Evolutionary conservation across 2,329 filamentous ascomycete species (phyloP).

Genomic region (Cladobotryum protrusum): DNA sequence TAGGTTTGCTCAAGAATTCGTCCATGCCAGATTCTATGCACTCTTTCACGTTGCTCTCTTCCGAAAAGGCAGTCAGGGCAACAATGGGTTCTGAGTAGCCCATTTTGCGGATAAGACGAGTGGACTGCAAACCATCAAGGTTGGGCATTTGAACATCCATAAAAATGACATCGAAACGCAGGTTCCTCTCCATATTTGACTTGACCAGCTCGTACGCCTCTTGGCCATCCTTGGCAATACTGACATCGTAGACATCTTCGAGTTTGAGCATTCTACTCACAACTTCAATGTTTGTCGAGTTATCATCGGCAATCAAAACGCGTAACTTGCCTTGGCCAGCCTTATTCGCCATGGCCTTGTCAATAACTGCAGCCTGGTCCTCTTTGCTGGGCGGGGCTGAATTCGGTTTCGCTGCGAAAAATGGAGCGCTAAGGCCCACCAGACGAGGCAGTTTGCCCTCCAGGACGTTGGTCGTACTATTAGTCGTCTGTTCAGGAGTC

Average conservation of each 20-base stretch:
- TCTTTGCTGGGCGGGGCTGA: conserved; percentile 33
- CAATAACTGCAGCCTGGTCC: conserved; percentile 59
- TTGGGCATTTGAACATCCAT: conserved; percentile 98
- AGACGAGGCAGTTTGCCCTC: conserved; percentile 59
- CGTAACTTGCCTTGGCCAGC: conserved; percentile 58
- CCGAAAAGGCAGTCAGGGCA: conserved; percentile 81
- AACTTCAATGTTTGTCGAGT: conserved; percentile 52
- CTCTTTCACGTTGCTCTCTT: conserved; percentile 82
- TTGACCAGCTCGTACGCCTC: conserved; percentile 85
- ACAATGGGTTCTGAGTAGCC: conserved; percentile 87
- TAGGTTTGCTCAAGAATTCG: conserved; percentile 73
- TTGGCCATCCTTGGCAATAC: conserved; percentile 78
- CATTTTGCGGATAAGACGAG: conserved; percentile 75
- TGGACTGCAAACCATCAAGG: conserved; percentile 81
- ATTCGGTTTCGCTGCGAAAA: conserved; percentile 52
- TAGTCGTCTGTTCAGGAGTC: conserved; percentile 13
- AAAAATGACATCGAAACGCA: conserved; percentile 79
- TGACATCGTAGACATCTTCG: conserved; percentile 79
- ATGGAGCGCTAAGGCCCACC: conserved; percentile 76
- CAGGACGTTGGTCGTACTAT: conserved; percentile 11
- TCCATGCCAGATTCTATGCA: conserved; percentile 89
- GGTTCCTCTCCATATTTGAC: conserved; percentile 66
- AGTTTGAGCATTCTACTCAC: conserved; percentile 63
- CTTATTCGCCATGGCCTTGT: conserved; percentile 57
- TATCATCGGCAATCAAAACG: conserved; percentile 76